Percentiles rank a stretch among this genome's conserved stretches.
These are phyloP conservation scores for Przewalskia tangutica DNA, from an alignment of 257 asterid species.

Conservation along the genomic window DNA sequence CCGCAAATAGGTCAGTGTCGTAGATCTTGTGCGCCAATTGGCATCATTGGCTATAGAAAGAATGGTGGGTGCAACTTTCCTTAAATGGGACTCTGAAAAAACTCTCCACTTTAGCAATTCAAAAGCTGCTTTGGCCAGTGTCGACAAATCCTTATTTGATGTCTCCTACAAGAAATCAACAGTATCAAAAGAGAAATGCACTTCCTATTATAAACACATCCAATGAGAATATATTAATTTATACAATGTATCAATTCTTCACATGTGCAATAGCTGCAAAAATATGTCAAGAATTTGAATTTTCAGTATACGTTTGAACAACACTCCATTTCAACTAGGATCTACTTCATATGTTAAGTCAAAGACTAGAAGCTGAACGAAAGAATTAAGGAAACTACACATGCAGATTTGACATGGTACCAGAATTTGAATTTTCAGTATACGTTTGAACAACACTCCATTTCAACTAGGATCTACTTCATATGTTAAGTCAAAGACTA, in stretches of 20 bases:
- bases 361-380: not conserved
- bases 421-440: too few relatives aligned
- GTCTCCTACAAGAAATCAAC: constrained; percentile 57
- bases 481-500: not conserved
- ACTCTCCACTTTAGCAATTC: constrained; percentile 89
- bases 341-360: not conserved
- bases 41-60: constrained; percentile 67
- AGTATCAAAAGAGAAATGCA: not conserved
- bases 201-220: not conserved
- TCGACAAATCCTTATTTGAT: constrained; percentile 79
- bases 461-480: not conserved
- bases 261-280: not conserved
- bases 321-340: not conserved
- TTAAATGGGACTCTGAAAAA: constrained; percentile 52
- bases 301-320: not conserved
- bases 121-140: constrained; percentile 86
- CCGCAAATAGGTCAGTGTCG: constrained; percentile 79
- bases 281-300: not conserved
- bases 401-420: not conserved
- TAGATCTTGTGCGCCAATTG: constrained; percentile 96
- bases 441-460: not conserved
- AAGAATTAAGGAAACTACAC: not conserved
- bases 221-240: not conserved
- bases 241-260: not conserved
- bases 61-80: constrained; percentile 48